A percentile compares a stretch with the other conserved stretches of the same genome.
Conservation (phyloP, 768 basidiomycete species). For the Cantharellus cinnabarinus region DNA sequence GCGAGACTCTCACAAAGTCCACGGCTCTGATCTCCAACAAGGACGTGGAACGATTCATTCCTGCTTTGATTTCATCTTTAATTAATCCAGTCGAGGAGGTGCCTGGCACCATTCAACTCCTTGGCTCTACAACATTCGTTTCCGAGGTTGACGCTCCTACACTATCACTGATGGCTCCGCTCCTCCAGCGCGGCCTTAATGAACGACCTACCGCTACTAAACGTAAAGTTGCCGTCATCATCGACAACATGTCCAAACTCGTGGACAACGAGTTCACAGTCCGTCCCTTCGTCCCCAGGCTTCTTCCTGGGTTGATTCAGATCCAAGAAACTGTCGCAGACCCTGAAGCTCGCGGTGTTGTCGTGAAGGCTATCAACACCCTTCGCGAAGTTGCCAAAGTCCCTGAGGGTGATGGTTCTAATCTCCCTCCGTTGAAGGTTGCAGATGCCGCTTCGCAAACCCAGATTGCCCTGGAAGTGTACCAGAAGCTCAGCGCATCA, state of each 20-base stretch:
- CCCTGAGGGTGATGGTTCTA: constrained; percentile 69
- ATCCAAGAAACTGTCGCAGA: constrained; percentile 88
- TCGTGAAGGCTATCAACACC: constrained; percentile 80
- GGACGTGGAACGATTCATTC: constrained; percentile 46
- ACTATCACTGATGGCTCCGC: constrained; percentile 93
- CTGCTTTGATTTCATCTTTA: constrained; percentile 89
- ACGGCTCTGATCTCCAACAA: constrained; percentile 93
- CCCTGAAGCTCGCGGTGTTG: constrained; percentile 89
- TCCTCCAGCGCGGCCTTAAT: constrained; percentile 76
- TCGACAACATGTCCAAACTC: constrained; percentile 97
- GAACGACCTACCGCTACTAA: constrained; percentile 94
- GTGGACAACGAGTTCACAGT: constrained; percentile 90
- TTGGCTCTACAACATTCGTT: constrained; percentile 98
- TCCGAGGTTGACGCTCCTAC: constrained; percentile 95
- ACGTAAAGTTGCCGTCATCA: constrained; percentile 93
- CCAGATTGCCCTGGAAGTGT: constrained; percentile 46
- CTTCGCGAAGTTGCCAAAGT: constrained; percentile 91
- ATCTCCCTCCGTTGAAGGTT: constrained; percentile 69
- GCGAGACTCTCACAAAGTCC: constrained; percentile 83
- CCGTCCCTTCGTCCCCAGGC: constrained; percentile 89
- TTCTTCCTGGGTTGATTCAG: constrained; percentile 90
- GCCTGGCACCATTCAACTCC: constrained; percentile 79
- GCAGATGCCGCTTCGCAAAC: constrained; percentile 49
- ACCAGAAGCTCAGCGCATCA: constrained; percentile 62
- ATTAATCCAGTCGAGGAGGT: constrained; percentile 99